phyloP scores from a whole-genome alignment of 495 filamentous ascomycete species.

The Neurospora sp. region DNA sequence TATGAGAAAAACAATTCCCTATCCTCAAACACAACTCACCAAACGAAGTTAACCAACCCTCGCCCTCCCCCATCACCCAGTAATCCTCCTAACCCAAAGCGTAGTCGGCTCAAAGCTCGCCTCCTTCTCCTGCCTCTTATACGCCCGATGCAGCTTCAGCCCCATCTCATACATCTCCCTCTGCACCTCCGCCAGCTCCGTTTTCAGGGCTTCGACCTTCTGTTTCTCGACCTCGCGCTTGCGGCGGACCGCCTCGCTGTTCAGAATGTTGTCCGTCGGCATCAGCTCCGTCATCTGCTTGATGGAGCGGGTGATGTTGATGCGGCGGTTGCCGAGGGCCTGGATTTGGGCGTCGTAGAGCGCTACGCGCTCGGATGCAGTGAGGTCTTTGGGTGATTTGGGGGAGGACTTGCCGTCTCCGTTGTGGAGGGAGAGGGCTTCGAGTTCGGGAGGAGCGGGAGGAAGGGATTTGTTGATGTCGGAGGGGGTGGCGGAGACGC shows the following conservation, averaged over 20 bases:
- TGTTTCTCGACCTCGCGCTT: conserved; percentile 59
- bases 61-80: conserved; percentile 15
- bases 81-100: conserved; percentile 72
- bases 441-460: conserved; percentile 39
- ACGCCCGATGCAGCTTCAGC: conserved; percentile 69
- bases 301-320: conserved; percentile 62
- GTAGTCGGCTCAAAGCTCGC: conserved; percentile 55
- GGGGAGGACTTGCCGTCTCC: neutral
- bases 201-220: conserved; percentile 57
- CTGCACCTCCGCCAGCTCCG: conserved; percentile 69
- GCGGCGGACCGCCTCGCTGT: conserved; percentile 31
- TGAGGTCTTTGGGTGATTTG: conserved; percentile 24
- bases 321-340: conserved; percentile 52
- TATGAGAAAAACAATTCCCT: neutral
- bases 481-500: conserved; percentile 16
- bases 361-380: conserved; percentile 51
- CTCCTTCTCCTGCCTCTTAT: conserved; percentile 60
- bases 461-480: conserved; percentile 47
- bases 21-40: neutral
- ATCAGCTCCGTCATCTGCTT: conserved; percentile 60
- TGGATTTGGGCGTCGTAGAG: conserved; percentile 57
- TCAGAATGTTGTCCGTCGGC: conserved; percentile 41
- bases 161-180: conserved; percentile 80
- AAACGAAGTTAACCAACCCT: neutral
- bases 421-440: neutral